Percentiles rank a stretch among this genome's conserved stretches.
Evolutionary conservation across 257 asterid genomes (phyloP).

Genomic region (Petunia secreta): DNA sequence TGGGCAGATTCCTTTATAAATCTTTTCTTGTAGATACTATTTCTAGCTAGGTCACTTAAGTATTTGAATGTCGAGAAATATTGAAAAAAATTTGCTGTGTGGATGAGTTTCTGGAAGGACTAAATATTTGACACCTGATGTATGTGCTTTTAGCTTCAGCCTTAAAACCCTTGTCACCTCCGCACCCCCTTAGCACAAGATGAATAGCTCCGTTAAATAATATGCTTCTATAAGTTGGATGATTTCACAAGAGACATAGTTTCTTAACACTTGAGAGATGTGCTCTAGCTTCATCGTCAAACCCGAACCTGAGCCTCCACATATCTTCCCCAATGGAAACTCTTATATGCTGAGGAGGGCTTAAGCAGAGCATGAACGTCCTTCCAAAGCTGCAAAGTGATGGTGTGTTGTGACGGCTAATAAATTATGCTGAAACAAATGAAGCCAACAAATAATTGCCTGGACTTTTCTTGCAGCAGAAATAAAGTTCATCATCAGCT

Average conservation of each 20-base stretch:
- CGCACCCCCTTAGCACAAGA: not conserved
- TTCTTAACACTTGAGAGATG: not conserved
- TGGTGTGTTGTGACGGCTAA: constrained; percentile 8
- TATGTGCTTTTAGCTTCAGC: constrained; percentile 14
- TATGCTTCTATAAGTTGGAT: not conserved
- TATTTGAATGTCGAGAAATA: no score
- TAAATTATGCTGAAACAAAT: not conserved
- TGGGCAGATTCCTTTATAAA: not conserved
- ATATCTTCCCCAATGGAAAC: constrained; percentile 1
- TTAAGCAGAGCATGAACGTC: not conserved
- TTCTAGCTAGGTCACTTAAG: no score
- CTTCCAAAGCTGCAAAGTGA: not conserved
- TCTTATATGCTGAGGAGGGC: not conserved
- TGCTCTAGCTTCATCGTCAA: constrained; percentile 1
- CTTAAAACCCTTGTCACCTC: not conserved
- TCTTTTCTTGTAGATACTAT: not conserved
- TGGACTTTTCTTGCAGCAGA: not conserved
- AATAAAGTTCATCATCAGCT: constrained; percentile 3
- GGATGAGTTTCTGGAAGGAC: not conserved
- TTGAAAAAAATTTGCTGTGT: not conserved
- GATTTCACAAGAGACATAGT: not conserved
- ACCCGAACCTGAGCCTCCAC: not conserved
- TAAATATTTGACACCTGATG: not conserved
- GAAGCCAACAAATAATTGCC: not conserved
- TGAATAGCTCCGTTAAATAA: not conserved